Evolutionary conservation across 208 protist species (phyloP).

Genomic region (Naegleria fowleri): DNA sequence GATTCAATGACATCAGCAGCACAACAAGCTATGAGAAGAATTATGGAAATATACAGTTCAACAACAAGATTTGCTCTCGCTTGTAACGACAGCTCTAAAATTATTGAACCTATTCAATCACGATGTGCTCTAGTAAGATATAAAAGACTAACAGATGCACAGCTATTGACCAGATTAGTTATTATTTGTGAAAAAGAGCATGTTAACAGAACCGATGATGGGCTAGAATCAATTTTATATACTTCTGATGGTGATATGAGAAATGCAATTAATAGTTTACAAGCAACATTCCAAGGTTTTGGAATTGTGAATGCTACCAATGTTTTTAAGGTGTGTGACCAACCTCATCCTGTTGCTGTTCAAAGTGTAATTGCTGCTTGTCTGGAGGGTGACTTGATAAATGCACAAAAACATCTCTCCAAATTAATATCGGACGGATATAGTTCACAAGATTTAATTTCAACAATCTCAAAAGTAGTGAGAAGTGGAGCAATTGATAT

Average conservation of each 20-base stretch:
- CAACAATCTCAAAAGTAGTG: neutral
- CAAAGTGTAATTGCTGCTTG: slow-evolving; percentile 78
- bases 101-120: slow-evolving; percentile 98
- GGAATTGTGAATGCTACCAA: slow-evolving; percentile 89
- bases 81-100: slow-evolving; percentile 96
- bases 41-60: slow-evolving; percentile 94
- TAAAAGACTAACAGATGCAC: slow-evolving; percentile 52
- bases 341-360: slow-evolving; percentile 91
- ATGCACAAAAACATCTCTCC: slow-evolving; percentile 68
- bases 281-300: slow-evolving; percentile 91
- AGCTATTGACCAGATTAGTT: slow-evolving; percentile 83
- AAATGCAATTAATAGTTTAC: slow-evolving; percentile 94
- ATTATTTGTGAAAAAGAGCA: slow-evolving; percentile 64
- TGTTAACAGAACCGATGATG: slow-evolving; percentile 68
- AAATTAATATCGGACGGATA: slow-evolving; percentile 78
- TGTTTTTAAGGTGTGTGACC: slow-evolving; percentile 97
- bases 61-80: slow-evolving; percentile 97
- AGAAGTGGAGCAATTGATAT: slow-evolving; percentile 34
- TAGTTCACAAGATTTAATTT: slow-evolving; percentile 49
- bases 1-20: slow-evolving; percentile 97
- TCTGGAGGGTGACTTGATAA: slow-evolving; percentile 63
- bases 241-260: slow-evolving; percentile 93
- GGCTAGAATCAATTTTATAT: slow-evolving; percentile 94
- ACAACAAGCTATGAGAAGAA: slow-evolving; percentile 95
- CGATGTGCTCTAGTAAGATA: slow-evolving; percentile 82